A percentile compares a stretch with the other conserved stretches of the same genome.
Evolutionary conservation across 306 rosid species (phyloP).

Genomic region (Begonia masoniana): DNA sequence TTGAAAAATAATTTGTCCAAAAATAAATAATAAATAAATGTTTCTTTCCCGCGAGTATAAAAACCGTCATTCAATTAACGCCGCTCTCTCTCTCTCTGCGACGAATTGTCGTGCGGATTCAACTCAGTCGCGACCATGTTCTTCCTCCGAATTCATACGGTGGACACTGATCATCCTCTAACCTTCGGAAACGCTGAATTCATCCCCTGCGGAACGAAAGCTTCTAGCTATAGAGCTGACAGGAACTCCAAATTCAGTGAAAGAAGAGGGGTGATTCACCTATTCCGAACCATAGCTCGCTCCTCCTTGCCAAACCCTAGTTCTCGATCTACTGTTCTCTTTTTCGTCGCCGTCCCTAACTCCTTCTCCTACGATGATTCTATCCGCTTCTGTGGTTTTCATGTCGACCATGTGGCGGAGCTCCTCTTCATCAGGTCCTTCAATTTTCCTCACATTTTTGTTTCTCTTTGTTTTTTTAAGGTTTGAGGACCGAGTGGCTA

Average conservation of each 20-base stretch:
- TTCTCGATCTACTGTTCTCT: conserved; percentile 44
- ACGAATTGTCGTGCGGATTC: conserved; percentile 8
- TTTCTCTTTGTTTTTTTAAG: background rate
- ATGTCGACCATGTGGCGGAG: conserved; percentile 38
- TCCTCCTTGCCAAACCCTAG: conserved; percentile 45
- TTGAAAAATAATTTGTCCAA: no score
- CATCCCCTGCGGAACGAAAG: conserved; percentile 9
- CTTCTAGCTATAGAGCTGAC: background rate
- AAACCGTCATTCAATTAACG: no score
- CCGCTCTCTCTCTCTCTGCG: conserved; percentile 4
- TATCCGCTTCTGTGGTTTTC: conserved; percentile 52
- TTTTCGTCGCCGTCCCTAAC: conserved; percentile 83
- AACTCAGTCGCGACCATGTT: conserved; percentile 29
- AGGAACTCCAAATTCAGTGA: conserved; percentile 36
- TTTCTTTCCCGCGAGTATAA: no score
- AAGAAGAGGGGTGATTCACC: conserved; percentile 41
- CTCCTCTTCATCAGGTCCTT: conserved; percentile 72
- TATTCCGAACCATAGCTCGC: conserved; percentile 26
- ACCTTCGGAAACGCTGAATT: conserved; percentile 19
- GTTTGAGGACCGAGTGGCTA: background rate
- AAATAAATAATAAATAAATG: no score
- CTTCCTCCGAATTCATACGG: conserved; percentile 79
- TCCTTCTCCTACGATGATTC: conserved; percentile 66
- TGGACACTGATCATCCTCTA: conserved; percentile 50
- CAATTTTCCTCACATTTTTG: background rate